Base-by-base conservation (phyloP, 75 land plant species). In the Cunninghamia lanceolata region DNA sequence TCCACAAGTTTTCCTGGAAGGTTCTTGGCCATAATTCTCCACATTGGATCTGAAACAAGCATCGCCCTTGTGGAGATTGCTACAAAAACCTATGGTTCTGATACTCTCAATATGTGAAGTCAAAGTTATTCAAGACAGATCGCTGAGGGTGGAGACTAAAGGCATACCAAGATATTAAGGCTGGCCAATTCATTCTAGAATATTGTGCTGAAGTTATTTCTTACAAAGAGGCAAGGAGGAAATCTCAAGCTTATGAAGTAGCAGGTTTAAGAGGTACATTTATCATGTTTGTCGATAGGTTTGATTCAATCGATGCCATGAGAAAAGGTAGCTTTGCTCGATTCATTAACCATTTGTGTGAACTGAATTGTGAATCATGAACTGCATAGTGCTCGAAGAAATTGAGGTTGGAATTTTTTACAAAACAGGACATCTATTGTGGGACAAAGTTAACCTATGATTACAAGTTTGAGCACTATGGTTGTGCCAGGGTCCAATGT, bases 161-260 rank as follows among this genome's bases (percentile, higher is more conserved):
- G n/a, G n/a, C n/a, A n/a, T n/a, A n/a, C n/a, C n/a, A n/a, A n/a
- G n/a, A n/a, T n/a, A n/a, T n/a, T n/a, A 47, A 94, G 98, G 89
- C 87, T 84, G 94, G 96, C 43, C 91, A 91, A 43, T 96, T 96
- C 88, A 86, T 96, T 68, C 93, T 96, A 71, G 98, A 96, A 86
- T 96, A 96, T 78, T 96, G 96, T 87, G 98, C 96, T 59, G 98
- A 96, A 89, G 94, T 94, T 5, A 93, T 96, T 40, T 91, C 96
- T 50, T 88, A 88, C 85, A 90, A 90, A 85, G 98, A 92, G 84
- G 94, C 94, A 54, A 87, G 53, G 86, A 39, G 88, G 19, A 91
- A 94, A 52, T 85, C 92, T 16, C 90, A 90, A 75, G 83, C 89
- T 28, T 96, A 96, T 91, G 95, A 93, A 85, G 84, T 30, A 89